phyloP scores from a whole-genome alignment of 2,329 filamentous ascomycete species.

The Microdochium bolleyi region DNA sequence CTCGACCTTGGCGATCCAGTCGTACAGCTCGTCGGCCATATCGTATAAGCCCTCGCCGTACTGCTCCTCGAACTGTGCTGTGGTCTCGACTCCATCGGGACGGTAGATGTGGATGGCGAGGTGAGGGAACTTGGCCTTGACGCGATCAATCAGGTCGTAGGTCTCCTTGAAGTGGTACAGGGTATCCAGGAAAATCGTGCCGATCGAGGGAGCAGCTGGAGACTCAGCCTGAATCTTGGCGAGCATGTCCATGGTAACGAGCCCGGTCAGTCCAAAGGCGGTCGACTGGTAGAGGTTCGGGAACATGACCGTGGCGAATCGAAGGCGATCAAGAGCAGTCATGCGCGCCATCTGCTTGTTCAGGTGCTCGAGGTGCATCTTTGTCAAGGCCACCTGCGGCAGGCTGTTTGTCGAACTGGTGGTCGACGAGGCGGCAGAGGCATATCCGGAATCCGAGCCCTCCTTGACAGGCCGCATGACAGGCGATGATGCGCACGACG shows the following conservation, averaged over 20 bases:
- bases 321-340: constrained; percentile 82
- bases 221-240: constrained; percentile 62
- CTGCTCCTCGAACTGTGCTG: constrained; percentile 69
- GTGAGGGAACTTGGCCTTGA: constrained; percentile 69
- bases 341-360: constrained; percentile 85
- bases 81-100: constrained; percentile 66
- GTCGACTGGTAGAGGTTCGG: constrained; percentile 85
- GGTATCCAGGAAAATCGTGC: constrained; percentile 76
- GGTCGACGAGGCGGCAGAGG: constrained; percentile 51
- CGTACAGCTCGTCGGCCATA: constrained; percentile 79
- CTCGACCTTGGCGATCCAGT: constrained; percentile 97
- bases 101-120: constrained; percentile 84
- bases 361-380: constrained; percentile 80
- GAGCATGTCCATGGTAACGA: constrained; percentile 79
- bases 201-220: constrained; percentile 49
- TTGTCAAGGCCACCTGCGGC: constrained; percentile 77
- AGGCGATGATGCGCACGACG: constrained; percentile 31
- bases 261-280: constrained; percentile 72
- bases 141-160: constrained; percentile 62
- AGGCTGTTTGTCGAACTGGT: constrained; percentile 54
- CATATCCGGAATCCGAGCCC: constrained; percentile 77
- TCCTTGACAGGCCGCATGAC: constrained; percentile 22
- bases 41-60: constrained; percentile 85
- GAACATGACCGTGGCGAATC: constrained; percentile 85
- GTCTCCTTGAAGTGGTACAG: constrained; percentile 78